Evolutionary conservation across 202 grass and related monocot species (phyloP).

Genomic region (Cymbopogon flexuosus): DNA sequence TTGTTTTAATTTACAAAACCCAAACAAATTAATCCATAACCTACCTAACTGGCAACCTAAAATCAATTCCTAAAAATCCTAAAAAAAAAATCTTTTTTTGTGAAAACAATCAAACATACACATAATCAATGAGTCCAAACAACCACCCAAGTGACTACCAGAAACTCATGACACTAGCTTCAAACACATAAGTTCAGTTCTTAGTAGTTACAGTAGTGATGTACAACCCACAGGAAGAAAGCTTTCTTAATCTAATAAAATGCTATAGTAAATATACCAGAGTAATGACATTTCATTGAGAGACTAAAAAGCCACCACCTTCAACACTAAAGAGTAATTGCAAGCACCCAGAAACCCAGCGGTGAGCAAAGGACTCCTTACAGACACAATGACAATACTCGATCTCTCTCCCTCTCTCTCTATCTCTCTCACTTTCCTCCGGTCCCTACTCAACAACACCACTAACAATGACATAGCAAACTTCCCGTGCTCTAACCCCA

Average conservation of each 20-base stretch:
- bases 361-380: background rate
- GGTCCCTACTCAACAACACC: background rate
- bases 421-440: background rate
- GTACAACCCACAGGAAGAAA: background rate
- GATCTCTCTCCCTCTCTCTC: too few species aligned
- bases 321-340: background rate
- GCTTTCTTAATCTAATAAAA: background rate
- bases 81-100: background rate
- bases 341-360: background rate
- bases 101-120: background rate
- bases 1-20: background rate
- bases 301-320: background rate
- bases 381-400: background rate
- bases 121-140: background rate
- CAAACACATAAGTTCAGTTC: background rate
- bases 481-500: background rate
- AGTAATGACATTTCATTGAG: background rate
- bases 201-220: background rate
- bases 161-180: background rate
- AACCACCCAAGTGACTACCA: background rate
- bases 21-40: background rate
- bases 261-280: background rate
- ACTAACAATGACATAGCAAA: background rate
- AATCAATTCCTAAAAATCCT: background rate
- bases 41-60: background rate